Percentiles rank a stretch among this genome's conserved stretches.
These are phyloP conservation scores for Emergomyces pasteurianus DNA, from an alignment of 2,329 filamentous ascomycete genomes.

Conservation along the genomic window DNA sequence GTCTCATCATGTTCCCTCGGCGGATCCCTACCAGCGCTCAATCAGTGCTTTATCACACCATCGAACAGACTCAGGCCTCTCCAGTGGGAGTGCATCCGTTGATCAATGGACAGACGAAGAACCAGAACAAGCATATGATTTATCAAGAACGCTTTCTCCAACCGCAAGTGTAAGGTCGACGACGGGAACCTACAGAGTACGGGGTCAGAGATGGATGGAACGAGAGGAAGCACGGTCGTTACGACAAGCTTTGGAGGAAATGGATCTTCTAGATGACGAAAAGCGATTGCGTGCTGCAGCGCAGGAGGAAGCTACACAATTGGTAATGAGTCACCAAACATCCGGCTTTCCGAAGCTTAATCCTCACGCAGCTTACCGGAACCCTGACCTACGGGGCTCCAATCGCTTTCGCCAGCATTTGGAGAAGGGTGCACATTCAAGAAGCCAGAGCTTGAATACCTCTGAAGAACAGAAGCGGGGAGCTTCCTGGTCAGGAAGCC, in stretches of 20 bases:
- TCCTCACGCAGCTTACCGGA: constrained; percentile 36
- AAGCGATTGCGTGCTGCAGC: constrained; percentile 43
- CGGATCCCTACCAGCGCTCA: constrained; percentile 23
- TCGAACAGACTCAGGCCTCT: constrained; percentile 19
- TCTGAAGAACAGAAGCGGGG: constrained; percentile 4
- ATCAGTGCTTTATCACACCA: constrained; percentile 32
- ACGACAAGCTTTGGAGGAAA: constrained; percentile 44
- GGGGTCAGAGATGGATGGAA: constrained; percentile 43
- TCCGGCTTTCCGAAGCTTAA: constrained; percentile 38
- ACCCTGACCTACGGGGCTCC: constrained; percentile 26
- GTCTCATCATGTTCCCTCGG: constrained; percentile 10
- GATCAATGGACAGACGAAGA: constrained; percentile 28
- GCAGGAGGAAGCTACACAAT: constrained; percentile 50
- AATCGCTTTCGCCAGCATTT: constrained; percentile 31
- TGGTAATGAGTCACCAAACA: constrained; percentile 53
- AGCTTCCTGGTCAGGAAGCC: constrained; percentile 1
- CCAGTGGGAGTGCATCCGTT: constrained; percentile 14
- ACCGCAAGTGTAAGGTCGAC: constrained; percentile 22
- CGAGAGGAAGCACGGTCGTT: constrained; percentile 46
- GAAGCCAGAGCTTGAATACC: constrained; percentile 27
- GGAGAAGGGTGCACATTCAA: constrained; percentile 33
- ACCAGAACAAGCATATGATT: constrained; percentile 18
- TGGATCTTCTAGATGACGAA: constrained; percentile 46
- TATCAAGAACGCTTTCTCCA: constrained; percentile 27
- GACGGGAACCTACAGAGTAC: constrained; percentile 40